Conservation (phyloP, 306 rosid species). For the Dicorynia guianensis region DNA sequence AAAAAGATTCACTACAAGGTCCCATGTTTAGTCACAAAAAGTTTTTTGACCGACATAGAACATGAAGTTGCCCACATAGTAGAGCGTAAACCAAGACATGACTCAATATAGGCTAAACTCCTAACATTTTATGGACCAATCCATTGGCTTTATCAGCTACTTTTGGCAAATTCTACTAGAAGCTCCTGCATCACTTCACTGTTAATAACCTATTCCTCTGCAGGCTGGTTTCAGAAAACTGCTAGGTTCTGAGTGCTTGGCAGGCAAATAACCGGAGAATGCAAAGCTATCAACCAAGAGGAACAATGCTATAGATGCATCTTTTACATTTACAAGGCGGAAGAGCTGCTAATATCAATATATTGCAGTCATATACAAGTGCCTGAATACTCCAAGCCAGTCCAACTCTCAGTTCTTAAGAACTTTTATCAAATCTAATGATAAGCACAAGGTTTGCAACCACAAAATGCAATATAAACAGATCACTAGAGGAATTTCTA, state of each 20-base stretch:
- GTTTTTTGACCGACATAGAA: not conserved
- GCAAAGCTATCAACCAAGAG: not conserved
- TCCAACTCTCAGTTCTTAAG: not conserved
- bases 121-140: slow-evolving; percentile 13
- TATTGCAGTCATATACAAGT: not conserved
- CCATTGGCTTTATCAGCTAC: slow-evolving; percentile 3
- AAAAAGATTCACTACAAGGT: not conserved
- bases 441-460: not conserved
- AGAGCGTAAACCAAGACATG: not conserved
- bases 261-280: not conserved
- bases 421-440: not conserved
- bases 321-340: not conserved
- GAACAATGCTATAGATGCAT: not conserved
- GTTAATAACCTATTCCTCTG: slow-evolving; percentile 4
- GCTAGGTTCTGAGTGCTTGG: not conserved
- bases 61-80: not conserved
- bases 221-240: not conserved
- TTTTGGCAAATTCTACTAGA: not conserved
- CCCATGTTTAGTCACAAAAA: not conserved
- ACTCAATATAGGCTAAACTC: not conserved
- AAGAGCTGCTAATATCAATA: not conserved
- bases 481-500: not conserved
- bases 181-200: not conserved
- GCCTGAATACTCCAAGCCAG: not conserved
- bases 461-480: slow-evolving; percentile 3